Base-by-base conservation (phyloP, 1,284 basidiomycete species). In the Ustilago nuda region DNA sequence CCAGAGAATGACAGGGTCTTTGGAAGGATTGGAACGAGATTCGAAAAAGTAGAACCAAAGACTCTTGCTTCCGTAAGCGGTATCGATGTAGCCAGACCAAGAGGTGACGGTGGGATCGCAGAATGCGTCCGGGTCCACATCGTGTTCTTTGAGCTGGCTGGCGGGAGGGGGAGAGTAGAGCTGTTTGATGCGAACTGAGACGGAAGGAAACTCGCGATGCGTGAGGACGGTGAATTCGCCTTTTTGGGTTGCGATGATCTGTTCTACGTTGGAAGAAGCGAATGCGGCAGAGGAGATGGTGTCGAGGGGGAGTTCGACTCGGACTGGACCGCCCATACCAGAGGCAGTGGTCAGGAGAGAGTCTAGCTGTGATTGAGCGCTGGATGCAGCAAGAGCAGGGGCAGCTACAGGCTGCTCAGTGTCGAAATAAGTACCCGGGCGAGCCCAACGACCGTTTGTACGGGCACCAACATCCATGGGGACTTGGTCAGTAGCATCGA, bases 1-100 rank as follows among this genome's bases (percentile, higher is more conserved):
- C 82, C 80, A 83, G 19, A 82, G 27, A 23, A 83, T 73, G 3
- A 92, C 89, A 81, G 91, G 90, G 76, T 92, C 91, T 48, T 88
- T 88, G 17, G 88, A 88, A 2, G 92, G 92, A 67, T 91, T 87
- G 48, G 88, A 88, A 65, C 92, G 87, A 58, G 91, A 92, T 86
- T 93, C 92, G 85, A 94, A 94, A 87, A 93, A 94, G 86, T 92
- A 93, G 87, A 94, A 94, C 88, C 93, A 94, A 82, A 91, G 88
- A 71, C 91, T 90, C 69, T 91, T 89, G 7, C 91, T 91, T 72
- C 90, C 88, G 52, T 90, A 82, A 4, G 63, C 67, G 32, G 89
- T 78, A 63, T 92, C 91, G 59, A 92, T 91, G 77, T 88, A 83
- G 36, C 82, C 82, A 13, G 65, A 78, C 80, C 80, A 83, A 50